Base-by-base conservation (phyloP, 139 green algal species). In the Chlamydomonas schloesseri region DNA sequence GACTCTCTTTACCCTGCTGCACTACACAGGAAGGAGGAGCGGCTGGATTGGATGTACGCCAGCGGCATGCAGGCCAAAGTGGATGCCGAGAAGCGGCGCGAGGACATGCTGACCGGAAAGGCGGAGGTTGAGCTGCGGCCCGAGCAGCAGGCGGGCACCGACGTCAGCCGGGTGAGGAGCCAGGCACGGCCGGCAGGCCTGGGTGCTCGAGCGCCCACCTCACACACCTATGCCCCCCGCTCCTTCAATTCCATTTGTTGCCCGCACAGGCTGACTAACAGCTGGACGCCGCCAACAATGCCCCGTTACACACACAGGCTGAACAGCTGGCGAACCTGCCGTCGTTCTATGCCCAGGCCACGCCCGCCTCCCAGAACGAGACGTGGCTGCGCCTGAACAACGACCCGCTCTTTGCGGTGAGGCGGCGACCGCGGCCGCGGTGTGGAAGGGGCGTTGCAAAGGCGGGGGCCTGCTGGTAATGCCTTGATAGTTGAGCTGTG, bases 1-100 rank as follows among this genome's bases (percentile, higher is more conserved):
- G 50, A 57, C 50, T 57, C n/a, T n/a, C n/a, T 57, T 57, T 21
- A 57, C 50, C 50, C 50, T 11, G 50, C 50, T 57, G 50, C n/a
- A n/a, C n/a, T 50, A 5, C 6, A 53, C 88, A 93, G 90, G 72
- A 85, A 90, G 24, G 72, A 88, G 18, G 94, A 98, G 65, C 91
- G 96, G 1, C 82, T 99, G 79, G 97, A 99, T 77, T 99, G 98
- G 96, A 98, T 99, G 97, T 99, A 99, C 86, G 93, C 93, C 37
- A 94, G 94, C 15, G 93, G 96, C 37, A 75, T 99, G 82, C 88
- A 88, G 62, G 93, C 94, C 29, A 93, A 95, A 62, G 87, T 94
- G 71, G 95, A 98, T 73, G 96, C 95, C 0, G 65, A 64, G n/a
- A 91, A 96, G 89, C 75, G 90, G 26, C 65, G 88, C 17, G 95